phyloP scores from a whole-genome alignment of 768 basidiomycete genomes.

The Rhodotorula babjevae region DNA sequence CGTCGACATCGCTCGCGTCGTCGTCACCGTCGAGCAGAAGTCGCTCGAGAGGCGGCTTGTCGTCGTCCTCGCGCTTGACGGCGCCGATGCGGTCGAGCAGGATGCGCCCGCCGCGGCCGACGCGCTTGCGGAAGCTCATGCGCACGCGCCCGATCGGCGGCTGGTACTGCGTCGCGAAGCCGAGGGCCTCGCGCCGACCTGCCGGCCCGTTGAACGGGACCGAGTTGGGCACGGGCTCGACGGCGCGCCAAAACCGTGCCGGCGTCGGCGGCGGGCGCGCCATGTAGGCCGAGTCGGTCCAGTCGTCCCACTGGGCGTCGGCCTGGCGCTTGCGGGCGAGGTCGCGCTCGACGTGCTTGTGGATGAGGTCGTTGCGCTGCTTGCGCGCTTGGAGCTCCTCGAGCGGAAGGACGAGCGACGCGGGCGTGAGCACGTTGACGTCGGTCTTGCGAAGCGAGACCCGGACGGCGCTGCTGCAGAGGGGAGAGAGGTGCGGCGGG shows the following conservation, averaged over 20 bases:
- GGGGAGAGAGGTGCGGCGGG: slow-evolving; percentile 28
- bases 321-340: slow-evolving; percentile 63
- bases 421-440: slow-evolving; percentile 12
- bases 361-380: slow-evolving; percentile 62
- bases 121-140: slow-evolving; percentile 60
- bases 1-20: not conserved
- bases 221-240: slow-evolving; percentile 62
- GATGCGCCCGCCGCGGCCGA: slow-evolving; percentile 75
- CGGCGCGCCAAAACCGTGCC: slow-evolving; percentile 45
- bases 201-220: slow-evolving; percentile 49
- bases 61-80: not conserved
- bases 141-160: slow-evolving; percentile 47
- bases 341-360: slow-evolving; percentile 60
- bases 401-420: slow-evolving; percentile 48
- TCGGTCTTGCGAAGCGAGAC: slow-evolving; percentile 52
- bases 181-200: slow-evolving; percentile 30
- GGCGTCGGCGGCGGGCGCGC: slow-evolving; percentile 57
- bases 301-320: slow-evolving; percentile 81
- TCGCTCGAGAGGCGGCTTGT: not conserved
- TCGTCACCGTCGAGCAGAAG: not conserved
- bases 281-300: slow-evolving; percentile 76
- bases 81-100: slow-evolving; percentile 60
- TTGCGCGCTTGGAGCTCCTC: slow-evolving; percentile 50
- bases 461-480: slow-evolving; percentile 63
- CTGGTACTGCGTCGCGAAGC: slow-evolving; percentile 43